These are phyloP conservation scores for Tuber brumale DNA, from an alignment of 495 filamentous ascomycete genomes.

Conservation along the genomic window DNA sequence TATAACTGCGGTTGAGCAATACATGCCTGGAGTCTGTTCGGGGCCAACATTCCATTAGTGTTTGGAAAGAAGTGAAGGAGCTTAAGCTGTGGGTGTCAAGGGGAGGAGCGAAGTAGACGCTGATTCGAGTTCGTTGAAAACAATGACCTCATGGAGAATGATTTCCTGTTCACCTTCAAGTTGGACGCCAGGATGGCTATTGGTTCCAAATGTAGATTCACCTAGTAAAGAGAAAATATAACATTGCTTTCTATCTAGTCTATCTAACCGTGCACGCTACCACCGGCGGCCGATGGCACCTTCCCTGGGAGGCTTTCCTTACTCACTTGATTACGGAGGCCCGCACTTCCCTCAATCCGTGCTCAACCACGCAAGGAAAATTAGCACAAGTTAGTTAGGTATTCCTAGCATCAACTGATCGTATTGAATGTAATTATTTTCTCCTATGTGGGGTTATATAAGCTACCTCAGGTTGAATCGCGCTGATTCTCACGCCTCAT, in stretches of 20 bases:
- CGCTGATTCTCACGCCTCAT: not conserved
- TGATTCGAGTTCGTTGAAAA: not conserved
- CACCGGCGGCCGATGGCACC: not conserved
- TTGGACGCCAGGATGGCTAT: not conserved
- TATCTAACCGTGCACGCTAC: not conserved
- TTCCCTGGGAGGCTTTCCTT: not conserved
- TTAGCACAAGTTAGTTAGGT: not conserved
- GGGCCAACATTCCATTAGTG: not conserved
- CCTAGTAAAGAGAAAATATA: not conserved
- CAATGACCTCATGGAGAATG: not conserved
- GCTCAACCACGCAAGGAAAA: not conserved
- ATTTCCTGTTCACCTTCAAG: not conserved
- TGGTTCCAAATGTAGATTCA: not conserved
- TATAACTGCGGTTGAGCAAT: not conserved
- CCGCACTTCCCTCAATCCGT: not conserved
- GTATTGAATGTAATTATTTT: not conserved
- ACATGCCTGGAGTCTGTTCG: not conserved
- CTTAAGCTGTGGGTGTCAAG: not conserved
- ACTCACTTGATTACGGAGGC: not conserved
- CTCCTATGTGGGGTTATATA: not conserved
- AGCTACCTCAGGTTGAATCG: not conserved
- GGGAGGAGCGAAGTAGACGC: not conserved
- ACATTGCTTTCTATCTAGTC: too few species aligned
- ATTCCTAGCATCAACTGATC: not conserved
- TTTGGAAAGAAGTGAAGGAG: not conserved